A percentile compares a stretch with the other conserved stretches of the same genome.
phyloP scores from a whole-genome alignment of 1,139 yeast species.

The Diutina neorugosa region DNA sequence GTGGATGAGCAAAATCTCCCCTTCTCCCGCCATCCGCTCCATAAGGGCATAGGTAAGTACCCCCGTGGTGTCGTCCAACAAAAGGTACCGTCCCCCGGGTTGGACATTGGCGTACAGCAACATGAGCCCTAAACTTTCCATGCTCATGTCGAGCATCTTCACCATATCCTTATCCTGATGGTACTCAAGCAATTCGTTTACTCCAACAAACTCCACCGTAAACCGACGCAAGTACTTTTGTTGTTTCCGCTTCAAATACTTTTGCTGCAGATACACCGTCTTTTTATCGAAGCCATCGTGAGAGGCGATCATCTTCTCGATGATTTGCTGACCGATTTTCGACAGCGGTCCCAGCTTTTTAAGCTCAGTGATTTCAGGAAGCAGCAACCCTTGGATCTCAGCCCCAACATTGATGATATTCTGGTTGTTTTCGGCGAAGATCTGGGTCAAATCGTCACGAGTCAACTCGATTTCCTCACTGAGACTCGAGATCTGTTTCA shows the following conservation, averaged over 20 bases:
- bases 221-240: constrained; percentile 82
- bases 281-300: constrained; percentile 84
- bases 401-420: constrained; percentile 64
- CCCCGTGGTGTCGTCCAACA: constrained; percentile 89
- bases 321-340: constrained; percentile 66
- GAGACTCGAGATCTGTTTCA: constrained; percentile 20
- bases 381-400: constrained; percentile 59
- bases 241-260: constrained; percentile 82
- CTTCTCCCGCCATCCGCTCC: constrained; percentile 79
- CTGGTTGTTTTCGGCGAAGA: constrained; percentile 54
- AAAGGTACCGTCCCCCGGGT: constrained; percentile 82
- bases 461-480: constrained; percentile 19
- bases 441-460: constrained; percentile 26
- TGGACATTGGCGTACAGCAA: constrained; percentile 69
- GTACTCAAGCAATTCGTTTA: constrained; percentile 63
- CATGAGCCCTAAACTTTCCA: constrained; percentile 69
- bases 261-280: constrained; percentile 82
- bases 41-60: constrained; percentile 68
- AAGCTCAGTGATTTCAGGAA: constrained; percentile 69
- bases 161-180: constrained; percentile 62
- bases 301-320: constrained; percentile 67
- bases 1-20: constrained; percentile 66
- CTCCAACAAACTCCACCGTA: constrained; percentile 68
- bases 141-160: constrained; percentile 70
- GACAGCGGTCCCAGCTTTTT: constrained; percentile 56